These are phyloP conservation scores for Testicularia cyperi DNA, from an alignment of 1,284 basidiomycete species.

Conservation along the genomic window DNA sequence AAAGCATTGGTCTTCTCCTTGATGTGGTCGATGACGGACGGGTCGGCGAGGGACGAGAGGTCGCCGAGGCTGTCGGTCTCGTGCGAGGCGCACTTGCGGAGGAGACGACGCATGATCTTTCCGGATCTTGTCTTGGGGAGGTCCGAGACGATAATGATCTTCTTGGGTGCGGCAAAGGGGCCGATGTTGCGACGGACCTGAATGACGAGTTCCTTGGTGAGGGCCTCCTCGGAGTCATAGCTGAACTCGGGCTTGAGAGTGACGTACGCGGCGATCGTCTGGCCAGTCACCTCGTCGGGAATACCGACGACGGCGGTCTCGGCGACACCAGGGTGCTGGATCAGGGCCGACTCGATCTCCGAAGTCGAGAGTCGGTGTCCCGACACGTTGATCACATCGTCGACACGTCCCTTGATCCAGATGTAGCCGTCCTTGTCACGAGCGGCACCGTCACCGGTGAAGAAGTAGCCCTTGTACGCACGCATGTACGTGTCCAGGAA, in stretches of 20 bases:
- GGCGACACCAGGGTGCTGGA: slow-evolving; percentile 88
- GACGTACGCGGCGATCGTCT: slow-evolving; percentile 62
- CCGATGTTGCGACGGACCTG: slow-evolving; percentile 71
- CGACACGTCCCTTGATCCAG: slow-evolving; percentile 88
- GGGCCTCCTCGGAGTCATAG: slow-evolving; percentile 69
- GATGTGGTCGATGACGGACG: slow-evolving; percentile 53
- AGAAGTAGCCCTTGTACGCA: slow-evolving; percentile 72
- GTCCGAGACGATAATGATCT: slow-evolving; percentile 80
- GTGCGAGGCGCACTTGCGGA: slow-evolving; percentile 91
- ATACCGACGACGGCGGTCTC: slow-evolving; percentile 72
- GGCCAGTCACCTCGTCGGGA: slow-evolving; percentile 58
- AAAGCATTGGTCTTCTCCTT: slow-evolving; percentile 43
- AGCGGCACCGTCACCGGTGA: slow-evolving; percentile 93
- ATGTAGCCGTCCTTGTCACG: slow-evolving; percentile 92
- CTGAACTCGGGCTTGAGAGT: slow-evolving; percentile 73
- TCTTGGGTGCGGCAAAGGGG: slow-evolving; percentile 82
- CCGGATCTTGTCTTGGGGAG: slow-evolving; percentile 96
- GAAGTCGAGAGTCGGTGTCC: slow-evolving; percentile 96
- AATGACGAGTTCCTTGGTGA: slow-evolving; percentile 84
- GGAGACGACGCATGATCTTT: slow-evolving; percentile 90
- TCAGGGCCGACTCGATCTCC: slow-evolving; percentile 94
- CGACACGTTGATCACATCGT: slow-evolving; percentile 74
- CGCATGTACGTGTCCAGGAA: slow-evolving; percentile 94
- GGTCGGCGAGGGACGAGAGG: slow-evolving; percentile 82
- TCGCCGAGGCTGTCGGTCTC: slow-evolving; percentile 88